These are phyloP conservation scores for Agastache rugosa DNA, from an alignment of 257 asterid genomes.

Conservation along the genomic window DNA sequence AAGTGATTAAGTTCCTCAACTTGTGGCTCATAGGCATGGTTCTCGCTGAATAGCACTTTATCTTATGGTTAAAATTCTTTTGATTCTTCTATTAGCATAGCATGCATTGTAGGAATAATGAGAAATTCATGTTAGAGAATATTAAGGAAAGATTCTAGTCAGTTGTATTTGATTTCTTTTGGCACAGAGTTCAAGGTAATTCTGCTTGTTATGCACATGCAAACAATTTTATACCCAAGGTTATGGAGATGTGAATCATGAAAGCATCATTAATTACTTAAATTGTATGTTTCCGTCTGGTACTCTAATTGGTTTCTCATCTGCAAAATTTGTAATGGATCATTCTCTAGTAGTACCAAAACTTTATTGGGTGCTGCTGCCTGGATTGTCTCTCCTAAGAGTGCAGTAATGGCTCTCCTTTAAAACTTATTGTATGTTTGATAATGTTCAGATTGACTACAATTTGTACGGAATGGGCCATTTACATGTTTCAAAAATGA, in stretches of 20 bases:
- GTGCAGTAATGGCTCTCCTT: slow-evolving; percentile 23
- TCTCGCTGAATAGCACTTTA: slow-evolving; percentile 17
- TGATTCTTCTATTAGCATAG: too few relatives aligned
- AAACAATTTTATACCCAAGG: background rate
- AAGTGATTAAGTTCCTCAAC: slow-evolving; percentile 16
- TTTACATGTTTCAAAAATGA: slow-evolving; percentile 78
- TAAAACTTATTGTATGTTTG: slow-evolving; percentile 12
- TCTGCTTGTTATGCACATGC: background rate
- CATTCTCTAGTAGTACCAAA: slow-evolving; percentile 9
- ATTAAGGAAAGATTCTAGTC: background rate
- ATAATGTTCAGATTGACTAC: slow-evolving; percentile 77
- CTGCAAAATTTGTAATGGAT: slow-evolving; percentile 21
- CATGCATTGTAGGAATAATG: too few relatives aligned
- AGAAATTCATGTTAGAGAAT: too few relatives aligned
- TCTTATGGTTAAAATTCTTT: background rate
- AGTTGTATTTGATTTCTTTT: background rate
- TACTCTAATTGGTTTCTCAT: slow-evolving; percentile 21
- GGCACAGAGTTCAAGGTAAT: background rate
- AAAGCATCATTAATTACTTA: background rate
- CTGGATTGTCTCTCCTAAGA: slow-evolving; percentile 1
- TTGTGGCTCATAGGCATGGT: slow-evolving; percentile 6
- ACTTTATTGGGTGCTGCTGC: slow-evolving; percentile 15
- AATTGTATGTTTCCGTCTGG: background rate
- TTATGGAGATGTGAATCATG: background rate
- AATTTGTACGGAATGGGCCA: slow-evolving; percentile 96